These are phyloP conservation scores for Aureobasidium sp. DNA, from an alignment of 2,329 filamentous ascomycete genomes.

Conservation along the genomic window DNA sequence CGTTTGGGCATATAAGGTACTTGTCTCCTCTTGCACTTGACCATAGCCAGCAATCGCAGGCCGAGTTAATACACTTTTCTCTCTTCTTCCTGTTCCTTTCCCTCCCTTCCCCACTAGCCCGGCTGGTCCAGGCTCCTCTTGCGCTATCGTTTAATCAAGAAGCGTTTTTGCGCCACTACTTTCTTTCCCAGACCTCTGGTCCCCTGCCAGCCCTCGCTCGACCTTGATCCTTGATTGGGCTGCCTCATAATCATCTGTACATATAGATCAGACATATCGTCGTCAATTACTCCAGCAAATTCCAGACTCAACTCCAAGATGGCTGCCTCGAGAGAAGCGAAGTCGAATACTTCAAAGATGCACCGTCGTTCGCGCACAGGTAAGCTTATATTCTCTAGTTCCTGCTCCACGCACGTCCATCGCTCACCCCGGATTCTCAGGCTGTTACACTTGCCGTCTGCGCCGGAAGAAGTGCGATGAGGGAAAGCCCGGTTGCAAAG, in stretches of 20 bases:
- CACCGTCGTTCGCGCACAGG: conserved; percentile 91
- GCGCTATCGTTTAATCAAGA: conserved; percentile 34
- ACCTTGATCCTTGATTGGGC: conserved; percentile 15
- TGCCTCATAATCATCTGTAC: conserved; percentile 27
- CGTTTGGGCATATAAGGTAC: conserved; percentile 41
- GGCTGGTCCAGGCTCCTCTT: conserved; percentile 39
- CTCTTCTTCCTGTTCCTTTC: conserved; percentile 21
- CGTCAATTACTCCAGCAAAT: conserved; percentile 32
- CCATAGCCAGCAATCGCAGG: conserved; percentile 28
- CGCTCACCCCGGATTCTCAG: conserved; percentile 31
- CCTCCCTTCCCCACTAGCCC: conserved; percentile 33
- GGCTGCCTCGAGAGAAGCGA: conserved; percentile 45
- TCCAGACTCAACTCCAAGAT: conserved; percentile 39
- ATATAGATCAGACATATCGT: conserved; percentile 37
- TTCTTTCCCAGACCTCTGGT: conserved; percentile 22
- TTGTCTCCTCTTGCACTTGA: conserved; percentile 25
- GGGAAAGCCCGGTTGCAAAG: conserved; percentile 53
- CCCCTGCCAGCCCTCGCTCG: conserved; percentile 22
- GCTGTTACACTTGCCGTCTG: conserved; percentile 59
- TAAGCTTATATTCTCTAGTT: conserved; percentile 42
- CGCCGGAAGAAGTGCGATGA: conserved; percentile 64
- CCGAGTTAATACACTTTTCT: conserved; percentile 40
- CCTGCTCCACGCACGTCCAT: conserved; percentile 58
- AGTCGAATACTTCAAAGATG: conserved; percentile 62
- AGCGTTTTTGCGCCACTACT: conserved; percentile 23